Base-by-base conservation (phyloP, 345 rosid species). In the Euphorbia pulcherrima region DNA sequence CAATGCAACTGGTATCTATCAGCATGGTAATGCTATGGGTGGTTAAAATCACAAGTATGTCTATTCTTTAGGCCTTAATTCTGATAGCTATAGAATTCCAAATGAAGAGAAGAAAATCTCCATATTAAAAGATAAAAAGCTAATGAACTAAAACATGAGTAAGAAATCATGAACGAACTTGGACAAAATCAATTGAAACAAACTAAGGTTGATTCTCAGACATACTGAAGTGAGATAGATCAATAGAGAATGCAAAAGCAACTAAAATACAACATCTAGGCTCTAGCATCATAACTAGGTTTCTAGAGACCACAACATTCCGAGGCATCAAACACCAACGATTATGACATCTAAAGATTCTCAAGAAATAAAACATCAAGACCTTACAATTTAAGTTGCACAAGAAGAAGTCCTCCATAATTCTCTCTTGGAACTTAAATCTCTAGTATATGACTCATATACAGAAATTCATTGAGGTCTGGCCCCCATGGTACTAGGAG, bases 1-100 rank as follows among this genome's bases (percentile, higher is more conserved):
- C 66, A 64, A 17, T 9, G 33, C 66, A 64, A 17, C 18, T 17
- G n/a, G 56, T 18, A 20, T 11, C 67, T 64, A 28, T 53, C 62
- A 54, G 28, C 28, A 20, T 30, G 18, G 13, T 29, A 13, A 53
- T 50, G 24, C 12, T 6, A 46, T 40, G 18, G 69, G 39, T 37
- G 30, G 23, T 39, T n/a, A 29, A n/a, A 65, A 53, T 46, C 70
- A 39, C 24, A 52, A 39, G 60, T 53, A 14, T 12, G 24, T 40
- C 16, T 30, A 67, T 23, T 21, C 23, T 39, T 59, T 13, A 50
- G 35, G 44, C 18, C 46, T 51, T 51, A 27, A 51, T 33, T 20
- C 39, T 8, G 37, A 51, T 14, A 30, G 2, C 50, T 30, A 44
- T 44, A 29, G 12, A 27, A 65, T 27, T 65, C 2, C 29, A n/a